Conservation (phyloP, 164 flowering plant genomes). For the Houttuynia cordata region DNA sequence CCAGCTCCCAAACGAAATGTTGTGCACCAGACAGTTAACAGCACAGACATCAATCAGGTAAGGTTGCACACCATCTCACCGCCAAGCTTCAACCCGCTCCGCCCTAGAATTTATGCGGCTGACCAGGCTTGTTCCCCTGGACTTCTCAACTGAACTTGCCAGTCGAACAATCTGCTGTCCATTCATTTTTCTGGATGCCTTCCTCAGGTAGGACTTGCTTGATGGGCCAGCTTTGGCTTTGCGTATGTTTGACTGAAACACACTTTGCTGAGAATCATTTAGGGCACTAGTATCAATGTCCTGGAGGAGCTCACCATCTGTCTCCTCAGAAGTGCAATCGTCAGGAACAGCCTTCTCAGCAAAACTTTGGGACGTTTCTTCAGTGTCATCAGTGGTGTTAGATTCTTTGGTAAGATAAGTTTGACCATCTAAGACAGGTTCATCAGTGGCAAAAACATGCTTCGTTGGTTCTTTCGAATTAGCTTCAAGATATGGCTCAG, state of each 20-base stretch:
- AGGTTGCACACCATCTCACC: conserved; percentile 18
- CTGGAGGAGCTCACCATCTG: conserved; percentile 4
- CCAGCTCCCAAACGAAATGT: not conserved
- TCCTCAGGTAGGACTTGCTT: conserved; percentile 15
- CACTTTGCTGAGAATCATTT: conserved; percentile 4
- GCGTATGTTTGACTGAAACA: conserved; percentile 3
- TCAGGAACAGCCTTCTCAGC: conserved; percentile 11
- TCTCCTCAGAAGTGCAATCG: conserved; percentile 12
- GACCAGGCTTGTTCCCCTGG: conserved; percentile 32
- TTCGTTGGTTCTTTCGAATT: conserved; percentile 23
- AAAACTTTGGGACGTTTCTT: conserved; percentile 7
- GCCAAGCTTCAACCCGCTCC: conserved; percentile 73
- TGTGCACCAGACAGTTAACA: not conserved
- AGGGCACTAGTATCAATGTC: conserved; percentile 2
- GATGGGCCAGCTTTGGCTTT: conserved; percentile 17
- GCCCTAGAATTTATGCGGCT: conserved; percentile 38
- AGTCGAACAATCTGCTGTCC: conserved; percentile 13
- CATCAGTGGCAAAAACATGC: conserved; percentile 3
- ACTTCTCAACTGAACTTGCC: conserved; percentile 18
- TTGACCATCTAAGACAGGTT: conserved; percentile 19
- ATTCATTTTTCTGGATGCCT: conserved; percentile 14
- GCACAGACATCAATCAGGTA: not conserved
- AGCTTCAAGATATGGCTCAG: conserved; percentile 21
- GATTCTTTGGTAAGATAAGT: conserved; percentile 10
- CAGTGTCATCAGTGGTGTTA: conserved; percentile 7